phyloP scores from a whole-genome alignment of 495 filamentous ascomycete species.

The Xylaria scruposa region DNA sequence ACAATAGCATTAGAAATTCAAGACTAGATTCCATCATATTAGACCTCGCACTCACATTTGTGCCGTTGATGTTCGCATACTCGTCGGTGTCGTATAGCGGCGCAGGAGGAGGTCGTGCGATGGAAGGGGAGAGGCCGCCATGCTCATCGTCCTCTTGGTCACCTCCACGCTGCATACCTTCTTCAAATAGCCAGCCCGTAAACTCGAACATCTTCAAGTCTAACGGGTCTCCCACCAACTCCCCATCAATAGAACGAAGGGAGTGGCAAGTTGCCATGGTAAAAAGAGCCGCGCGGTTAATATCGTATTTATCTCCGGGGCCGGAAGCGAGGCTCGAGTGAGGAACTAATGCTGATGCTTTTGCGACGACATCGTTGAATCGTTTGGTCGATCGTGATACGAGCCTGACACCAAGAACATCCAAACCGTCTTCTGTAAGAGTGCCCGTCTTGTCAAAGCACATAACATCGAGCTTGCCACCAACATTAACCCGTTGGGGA shows the following conservation, averaged over 20 bases:
- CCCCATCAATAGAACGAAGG: slow-evolving; percentile 81
- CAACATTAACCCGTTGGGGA: slow-evolving; percentile 94
- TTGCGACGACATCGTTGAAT: slow-evolving; percentile 56
- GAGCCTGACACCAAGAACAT: slow-evolving; percentile 87
- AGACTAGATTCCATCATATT: not conserved
- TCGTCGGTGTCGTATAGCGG: slow-evolving; percentile 62
- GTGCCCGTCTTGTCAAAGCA: slow-evolving; percentile 99
- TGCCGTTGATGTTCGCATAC: slow-evolving; percentile 39
- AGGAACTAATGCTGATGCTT: slow-evolving; percentile 61
- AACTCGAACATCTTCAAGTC: slow-evolving; percentile 99
- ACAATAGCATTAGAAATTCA: slow-evolving; percentile 25
- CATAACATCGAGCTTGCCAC: slow-evolving; percentile 92
- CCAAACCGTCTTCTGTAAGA: slow-evolving; percentile 94
- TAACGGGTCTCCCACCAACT: slow-evolving; percentile 91
- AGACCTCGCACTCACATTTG: slow-evolving; percentile 42
- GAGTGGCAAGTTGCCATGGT: slow-evolving; percentile 99
- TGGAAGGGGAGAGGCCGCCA: slow-evolving; percentile 74
- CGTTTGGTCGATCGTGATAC: slow-evolving; percentile 67
- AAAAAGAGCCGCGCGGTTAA: slow-evolving; percentile 75
- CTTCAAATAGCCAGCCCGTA: slow-evolving; percentile 90
- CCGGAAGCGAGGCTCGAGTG: slow-evolving; percentile 59
- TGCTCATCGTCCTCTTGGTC: slow-evolving; percentile 68
- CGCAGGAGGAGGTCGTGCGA: slow-evolving; percentile 79
- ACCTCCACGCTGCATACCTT: slow-evolving; percentile 70
- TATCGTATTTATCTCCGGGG: slow-evolving; percentile 64